Conservation (phyloP, 352 stramenopile genomes). For the Pythium sukuiense region DNA sequence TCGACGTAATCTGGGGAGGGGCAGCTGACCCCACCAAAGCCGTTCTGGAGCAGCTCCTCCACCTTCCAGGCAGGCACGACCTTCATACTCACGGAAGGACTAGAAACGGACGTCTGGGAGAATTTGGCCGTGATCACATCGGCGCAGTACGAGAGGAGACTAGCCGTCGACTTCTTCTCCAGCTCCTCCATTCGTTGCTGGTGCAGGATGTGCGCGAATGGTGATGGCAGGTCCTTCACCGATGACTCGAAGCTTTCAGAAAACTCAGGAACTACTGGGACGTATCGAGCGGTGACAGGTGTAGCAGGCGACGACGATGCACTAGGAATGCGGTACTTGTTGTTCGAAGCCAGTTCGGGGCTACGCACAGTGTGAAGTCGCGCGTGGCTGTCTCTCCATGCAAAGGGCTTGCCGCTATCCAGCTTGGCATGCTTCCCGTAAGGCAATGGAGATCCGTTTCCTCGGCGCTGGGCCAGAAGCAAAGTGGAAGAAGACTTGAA, state of each 20-base stretch:
- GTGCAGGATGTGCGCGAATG: not conserved
- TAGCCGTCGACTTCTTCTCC: constrained; percentile 30
- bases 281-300: not conserved
- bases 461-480: not conserved
- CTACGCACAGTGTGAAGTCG: not conserved
- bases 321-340: not conserved
- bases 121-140: constrained; percentile 37
- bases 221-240: constrained; percentile 1
- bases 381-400: constrained; percentile 6
- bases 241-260: not conserved
- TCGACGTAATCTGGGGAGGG: not conserved
- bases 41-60: not conserved
- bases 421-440: not conserved
- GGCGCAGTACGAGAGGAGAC: constrained; percentile 44
- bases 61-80: constrained; percentile 38
- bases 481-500: not conserved
- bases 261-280: not conserved
- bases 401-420: constrained; percentile 14
- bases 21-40: not conserved
- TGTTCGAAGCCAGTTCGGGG: not conserved
- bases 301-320: not conserved
- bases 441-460: constrained; percentile 9
- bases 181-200: not conserved
- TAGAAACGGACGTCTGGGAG: constrained; percentile 22
- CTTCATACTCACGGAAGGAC: constrained; percentile 27